Evolutionary conservation across 257 asterid genomes (phyloP), one percentile per base, ranked within the genome.

Genomic region (Henckelia pumila): DNA sequence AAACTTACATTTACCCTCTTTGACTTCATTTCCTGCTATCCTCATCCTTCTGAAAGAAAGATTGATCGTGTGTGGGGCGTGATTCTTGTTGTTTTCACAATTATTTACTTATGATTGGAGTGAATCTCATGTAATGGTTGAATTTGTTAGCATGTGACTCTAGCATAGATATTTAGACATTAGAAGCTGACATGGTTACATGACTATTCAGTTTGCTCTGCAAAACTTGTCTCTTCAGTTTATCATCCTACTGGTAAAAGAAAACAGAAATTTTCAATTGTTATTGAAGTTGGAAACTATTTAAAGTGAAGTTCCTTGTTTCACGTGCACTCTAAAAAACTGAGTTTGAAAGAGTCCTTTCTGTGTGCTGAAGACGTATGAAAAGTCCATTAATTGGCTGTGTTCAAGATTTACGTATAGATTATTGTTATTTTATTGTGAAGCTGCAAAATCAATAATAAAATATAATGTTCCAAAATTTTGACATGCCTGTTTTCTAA

Each of bases 381-480:
- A 25, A 50, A 53, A n/a, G 28, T 53, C 72, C 57, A 53, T 35
- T 21, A 37, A 56, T 47, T 57, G 11, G 11, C 22, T 47, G 35
- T 37, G 23, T 52, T 21, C 3, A 62, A 64, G 55, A 64, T 69
- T 61, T 61, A n/a, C 29, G 7, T 61, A 10, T n/a, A 11, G 1
- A 17, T 28, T 24, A n/a, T 71, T 59, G 60, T 62, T 44, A 16
- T 67, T 17, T 29, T 19, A 25, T 23, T 59, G 59, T 61, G 67
- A 63, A 56, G 35, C 71, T 19, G 64, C 62, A 69, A 55, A 55
- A 59, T 20, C 26, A 59, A 37, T 10, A 8, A 61, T 53, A 17
- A 8, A 29, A 30, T 75, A 44, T 49, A 44, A 68, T 55, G 73
- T 73, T 29, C 11, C 49, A 16, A 35, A 64, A 24, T 67, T 67